phyloP scores from a whole-genome alignment of 257 asterid species.

The Nyctanthes arbortristis region DNA sequence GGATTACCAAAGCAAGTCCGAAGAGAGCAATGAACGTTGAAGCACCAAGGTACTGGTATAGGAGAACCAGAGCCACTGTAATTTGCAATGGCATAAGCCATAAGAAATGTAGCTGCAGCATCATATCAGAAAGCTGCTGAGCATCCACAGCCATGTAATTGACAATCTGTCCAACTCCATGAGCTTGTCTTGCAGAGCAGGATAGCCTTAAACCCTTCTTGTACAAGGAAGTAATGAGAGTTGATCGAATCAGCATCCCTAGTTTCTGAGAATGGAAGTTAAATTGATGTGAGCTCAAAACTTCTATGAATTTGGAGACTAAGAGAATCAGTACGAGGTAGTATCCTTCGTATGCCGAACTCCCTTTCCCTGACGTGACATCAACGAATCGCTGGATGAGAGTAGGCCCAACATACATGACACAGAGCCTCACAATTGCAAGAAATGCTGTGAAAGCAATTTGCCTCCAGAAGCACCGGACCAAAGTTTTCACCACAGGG shows the following conservation, averaged over 20 bases:
- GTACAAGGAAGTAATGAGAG: conserved; percentile 77
- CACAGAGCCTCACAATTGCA: conserved; percentile 73
- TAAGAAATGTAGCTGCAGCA: conserved; percentile 76
- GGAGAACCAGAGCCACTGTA: conserved; percentile 60
- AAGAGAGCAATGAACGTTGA: conserved; percentile 52
- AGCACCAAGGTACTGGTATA: conserved; percentile 60
- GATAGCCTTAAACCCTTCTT: conserved; percentile 80
- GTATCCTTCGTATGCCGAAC: conserved; percentile 71
- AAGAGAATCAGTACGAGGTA: conserved; percentile 62
- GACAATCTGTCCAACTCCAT: conserved; percentile 92
- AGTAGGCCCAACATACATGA: conserved; percentile 78
- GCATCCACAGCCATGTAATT: conserved; percentile 98
- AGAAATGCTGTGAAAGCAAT: conserved; percentile 64
- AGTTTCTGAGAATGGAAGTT: conserved; percentile 84
- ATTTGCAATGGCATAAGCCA: conserved; percentile 92
- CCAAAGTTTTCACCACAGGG: conserved; percentile 65
- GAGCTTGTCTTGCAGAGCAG: conserved; percentile 84
- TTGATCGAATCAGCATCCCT: conserved; percentile 78
- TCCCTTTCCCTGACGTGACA: conserved; percentile 60
- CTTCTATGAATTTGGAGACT: conserved; percentile 73
- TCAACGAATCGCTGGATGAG: conserved; percentile 73
- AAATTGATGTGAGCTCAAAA: conserved; percentile 80
- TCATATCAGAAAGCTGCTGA: conserved; percentile 94
- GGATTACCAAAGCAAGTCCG: conserved; percentile 47
- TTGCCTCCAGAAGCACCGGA: conserved; percentile 81